Percentiles rank a stretch among this genome's conserved stretches.
phyloP scores from a whole-genome alignment of 169 alveolate species.

The Cryptosporidium sp. region DNA sequence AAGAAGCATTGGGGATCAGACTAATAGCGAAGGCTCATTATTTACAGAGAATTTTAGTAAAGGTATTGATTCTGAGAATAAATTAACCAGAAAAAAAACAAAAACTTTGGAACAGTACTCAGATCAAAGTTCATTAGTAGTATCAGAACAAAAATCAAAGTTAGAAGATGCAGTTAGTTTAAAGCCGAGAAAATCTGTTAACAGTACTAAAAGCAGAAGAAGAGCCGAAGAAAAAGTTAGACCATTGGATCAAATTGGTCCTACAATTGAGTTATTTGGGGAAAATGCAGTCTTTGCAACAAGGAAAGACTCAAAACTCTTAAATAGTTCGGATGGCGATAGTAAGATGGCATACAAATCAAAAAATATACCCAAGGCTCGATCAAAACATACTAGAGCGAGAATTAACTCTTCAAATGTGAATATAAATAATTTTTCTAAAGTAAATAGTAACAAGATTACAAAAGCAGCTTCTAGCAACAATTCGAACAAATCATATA shows the following conservation, averaged over 20 bases:
- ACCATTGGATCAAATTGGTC: neutral
- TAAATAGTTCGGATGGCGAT: neutral
- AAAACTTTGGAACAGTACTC: neutral
- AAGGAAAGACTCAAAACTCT: neutral
- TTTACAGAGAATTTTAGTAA: neutral
- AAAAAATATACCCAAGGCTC: neutral
- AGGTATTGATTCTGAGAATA: neutral
- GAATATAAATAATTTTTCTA: neutral
- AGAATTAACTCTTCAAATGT: neutral
- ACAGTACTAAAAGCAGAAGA: neutral
- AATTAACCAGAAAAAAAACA: neutral
- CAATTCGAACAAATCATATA: neutral
- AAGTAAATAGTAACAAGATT: neutral
- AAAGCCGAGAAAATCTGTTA: neutral
- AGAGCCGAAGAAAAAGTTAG: neutral
- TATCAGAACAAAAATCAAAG: neutral
- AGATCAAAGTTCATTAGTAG: neutral
- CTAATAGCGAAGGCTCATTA: neutral
- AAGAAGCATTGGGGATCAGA: neutral
- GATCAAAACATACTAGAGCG: neutral
- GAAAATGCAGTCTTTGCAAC: neutral
- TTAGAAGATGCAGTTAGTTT: neutral
- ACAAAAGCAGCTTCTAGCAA: neutral
- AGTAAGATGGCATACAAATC: neutral
- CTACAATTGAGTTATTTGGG: constrained; percentile 5